Evolutionary conservation across 352 stramenopile genomes (phyloP), one percentile per base, ranked within the genome.

Genomic region (Phytophthora hybrid): DNA sequence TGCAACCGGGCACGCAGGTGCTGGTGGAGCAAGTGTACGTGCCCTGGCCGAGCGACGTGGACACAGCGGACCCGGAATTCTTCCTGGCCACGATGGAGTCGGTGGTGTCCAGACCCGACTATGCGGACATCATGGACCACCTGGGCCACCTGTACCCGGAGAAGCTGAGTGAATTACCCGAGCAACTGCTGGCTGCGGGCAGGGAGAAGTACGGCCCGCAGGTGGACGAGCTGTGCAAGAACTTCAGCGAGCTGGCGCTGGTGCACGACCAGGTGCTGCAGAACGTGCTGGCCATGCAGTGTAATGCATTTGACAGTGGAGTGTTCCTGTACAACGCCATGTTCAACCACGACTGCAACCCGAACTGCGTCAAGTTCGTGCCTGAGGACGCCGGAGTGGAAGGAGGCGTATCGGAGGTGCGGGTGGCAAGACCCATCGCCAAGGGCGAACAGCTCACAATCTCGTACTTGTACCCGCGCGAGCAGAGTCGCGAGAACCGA

Each of bases 291-390:
- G 89, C 85, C 6, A 88, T 99, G 78, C 90, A 98, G 71, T 99
- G 97, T 82, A 99, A 99, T 64, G 94, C 93, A 1, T 98, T 98
- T 41, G 91, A 97, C 71, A 98, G 92, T 32, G 96, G 96, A 34
- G 78, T 99, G 26, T 99, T 98, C 69, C 77, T 98, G 18, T 95
- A 97, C 74, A 97, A 96, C 63, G 93, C 92, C 21, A 98, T 99
- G 81, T 96, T 99, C 71, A 99, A 99, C 82, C 96, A 99, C 77
- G 85, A 93, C 46, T 97, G 92, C 76, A 93, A 98, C 77, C 94
- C 96, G 34, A 99, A 99, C 66, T 98, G 96, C 73, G 88, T 98
- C 75, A 99, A 99, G 78, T 98, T 98, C 71, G 91, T 78, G 34
- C 87, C 85, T 9, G 80, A 93, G 49, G 60, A 71, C 52, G 54